Evolutionary conservation across 495 filamentous ascomycete genomes (phyloP).

Genomic region (Aeminium ludgeri): DNA sequence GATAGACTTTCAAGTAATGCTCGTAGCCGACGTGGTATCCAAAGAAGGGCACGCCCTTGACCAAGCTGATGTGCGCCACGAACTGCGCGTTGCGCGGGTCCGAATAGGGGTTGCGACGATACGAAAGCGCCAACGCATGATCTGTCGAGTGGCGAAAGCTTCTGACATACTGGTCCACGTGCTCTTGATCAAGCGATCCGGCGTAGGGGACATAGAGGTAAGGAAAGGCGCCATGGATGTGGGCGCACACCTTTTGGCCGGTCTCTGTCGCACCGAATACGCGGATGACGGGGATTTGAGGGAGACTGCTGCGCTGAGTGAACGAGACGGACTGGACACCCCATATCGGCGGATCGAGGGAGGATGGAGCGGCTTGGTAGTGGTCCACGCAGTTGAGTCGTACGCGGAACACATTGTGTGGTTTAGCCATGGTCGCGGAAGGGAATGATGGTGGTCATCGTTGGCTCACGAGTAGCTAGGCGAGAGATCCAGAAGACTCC

Average conservation of each 20-base stretch:
- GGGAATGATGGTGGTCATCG: conserved; percentile 4
- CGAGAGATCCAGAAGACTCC: too few relatives aligned
- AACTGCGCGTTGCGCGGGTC: conserved; percentile 37
- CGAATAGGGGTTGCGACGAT: conserved; percentile 52
- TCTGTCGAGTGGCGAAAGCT: conserved; percentile 68
- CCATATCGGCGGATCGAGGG: conserved; percentile 66
- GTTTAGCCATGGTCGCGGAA: conserved; percentile 7
- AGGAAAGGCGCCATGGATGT: conserved; percentile 89
- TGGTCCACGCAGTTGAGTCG: conserved; percentile 90
- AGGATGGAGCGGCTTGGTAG: conserved; percentile 62
- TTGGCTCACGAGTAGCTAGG: background rate
- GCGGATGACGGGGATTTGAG: conserved; percentile 71
- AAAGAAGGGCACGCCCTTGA: conserved; percentile 91
- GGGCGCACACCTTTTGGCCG: conserved; percentile 89
- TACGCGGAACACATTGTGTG: conserved; percentile 42
- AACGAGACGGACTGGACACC: conserved; percentile 28
- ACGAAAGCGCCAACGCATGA: conserved; percentile 65
- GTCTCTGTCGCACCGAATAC: conserved; percentile 89
- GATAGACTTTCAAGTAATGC: conserved; percentile 85
- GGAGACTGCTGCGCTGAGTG: conserved; percentile 37
- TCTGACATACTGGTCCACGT: conserved; percentile 52
- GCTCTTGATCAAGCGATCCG: conserved; percentile 45
- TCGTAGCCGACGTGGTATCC: conserved; percentile 85
- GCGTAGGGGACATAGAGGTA: conserved; percentile 85
- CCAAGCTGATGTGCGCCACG: conserved; percentile 76